phyloP scores from a whole-genome alignment of 1,284 basidiomycete genomes.

The Cutaneotrichosporon mucoides region DNA sequence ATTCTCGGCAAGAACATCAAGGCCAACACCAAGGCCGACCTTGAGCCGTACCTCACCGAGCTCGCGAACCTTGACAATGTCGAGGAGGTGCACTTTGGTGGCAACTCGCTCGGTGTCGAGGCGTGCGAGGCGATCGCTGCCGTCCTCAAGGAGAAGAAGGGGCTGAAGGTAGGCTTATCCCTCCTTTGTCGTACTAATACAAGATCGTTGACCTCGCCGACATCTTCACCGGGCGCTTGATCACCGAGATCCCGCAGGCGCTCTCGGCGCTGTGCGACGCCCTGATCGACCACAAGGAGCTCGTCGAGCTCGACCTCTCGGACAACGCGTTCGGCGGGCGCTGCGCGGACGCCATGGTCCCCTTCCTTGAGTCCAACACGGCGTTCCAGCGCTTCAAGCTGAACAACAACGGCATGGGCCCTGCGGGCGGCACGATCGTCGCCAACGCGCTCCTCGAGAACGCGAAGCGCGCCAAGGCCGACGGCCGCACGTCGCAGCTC shows the following conservation, averaged over 20 bases:
- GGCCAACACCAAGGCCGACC: conserved; percentile 72
- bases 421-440: conserved; percentile 78
- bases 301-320: conserved; percentile 84
- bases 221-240: conserved; percentile 95
- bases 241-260: conserved; percentile 89
- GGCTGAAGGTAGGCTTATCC: conserved; percentile 60
- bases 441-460: conserved; percentile 78
- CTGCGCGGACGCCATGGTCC: conserved; percentile 90
- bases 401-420: conserved; percentile 97
- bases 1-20: conserved; percentile 74
- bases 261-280: conserved; percentile 84
- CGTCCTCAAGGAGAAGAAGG: conserved; percentile 66
- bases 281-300: conserved; percentile 70
- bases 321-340: conserved; percentile 98
- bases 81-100: conserved; percentile 88
- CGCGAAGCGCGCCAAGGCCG: conserved; percentile 64
- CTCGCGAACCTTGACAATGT: conserved; percentile 60
- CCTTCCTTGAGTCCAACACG: conserved; percentile 76
- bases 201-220: conserved; percentile 94
- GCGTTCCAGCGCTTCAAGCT: conserved; percentile 78
- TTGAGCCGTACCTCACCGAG: conserved; percentile 69
- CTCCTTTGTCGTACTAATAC: neutral
- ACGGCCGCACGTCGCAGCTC: conserved; percentile 65
- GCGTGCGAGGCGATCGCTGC: conserved; percentile 82
- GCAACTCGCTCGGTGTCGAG: conserved; percentile 93